Evolutionary conservation across 1,284 basidiomycete species (phyloP).

Genomic region (Vanrija humicola): DNA sequence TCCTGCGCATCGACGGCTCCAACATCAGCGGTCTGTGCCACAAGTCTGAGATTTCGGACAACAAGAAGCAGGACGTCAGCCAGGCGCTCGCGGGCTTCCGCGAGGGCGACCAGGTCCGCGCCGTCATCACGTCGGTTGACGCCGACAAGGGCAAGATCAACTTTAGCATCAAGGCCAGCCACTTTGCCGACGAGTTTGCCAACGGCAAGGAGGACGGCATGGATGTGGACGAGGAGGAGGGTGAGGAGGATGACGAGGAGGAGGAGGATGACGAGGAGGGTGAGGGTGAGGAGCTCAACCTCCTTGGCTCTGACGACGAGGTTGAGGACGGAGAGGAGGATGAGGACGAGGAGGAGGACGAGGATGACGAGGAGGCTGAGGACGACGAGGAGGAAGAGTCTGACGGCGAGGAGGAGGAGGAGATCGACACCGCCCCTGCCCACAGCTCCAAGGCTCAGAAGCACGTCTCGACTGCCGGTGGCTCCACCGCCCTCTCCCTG

Average conservation of each 20-base stretch:
- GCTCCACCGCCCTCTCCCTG: conserved; percentile 44
- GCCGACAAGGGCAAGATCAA: conserved; percentile 72
- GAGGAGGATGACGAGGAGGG: conserved; percentile 47
- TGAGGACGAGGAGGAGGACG: conserved; percentile 56
- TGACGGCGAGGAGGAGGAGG: conserved; percentile 22
- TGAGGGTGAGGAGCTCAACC: background rate
- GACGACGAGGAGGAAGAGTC: conserved; percentile 22
- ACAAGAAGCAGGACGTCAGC: conserved; percentile 69
- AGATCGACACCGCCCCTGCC: conserved; percentile 17
- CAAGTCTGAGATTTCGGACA: conserved; percentile 85
- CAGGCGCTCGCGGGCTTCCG: conserved; percentile 77
- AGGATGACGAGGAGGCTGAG: conserved; percentile 20
- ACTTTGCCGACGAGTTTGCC: conserved; percentile 57
- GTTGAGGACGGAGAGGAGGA: conserved; percentile 51
- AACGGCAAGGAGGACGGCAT: conserved; percentile 40
- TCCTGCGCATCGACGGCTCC: conserved; percentile 79
- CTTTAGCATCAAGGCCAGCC: conserved; percentile 84
- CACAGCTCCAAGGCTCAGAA: conserved; percentile 21
- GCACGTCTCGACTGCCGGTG: conserved; percentile 25
- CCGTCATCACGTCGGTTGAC: conserved; percentile 70
- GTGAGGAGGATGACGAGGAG: conserved; percentile 39
- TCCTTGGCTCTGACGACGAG: conserved; percentile 45
- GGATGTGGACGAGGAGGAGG: conserved; percentile 24
- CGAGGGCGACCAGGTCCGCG: conserved; percentile 81
- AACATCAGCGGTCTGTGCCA: conserved; percentile 89